These are phyloP conservation scores for Trichoderma arundinaceum DNA, from an alignment of 2,329 filamentous ascomycete species.

Conservation along the genomic window DNA sequence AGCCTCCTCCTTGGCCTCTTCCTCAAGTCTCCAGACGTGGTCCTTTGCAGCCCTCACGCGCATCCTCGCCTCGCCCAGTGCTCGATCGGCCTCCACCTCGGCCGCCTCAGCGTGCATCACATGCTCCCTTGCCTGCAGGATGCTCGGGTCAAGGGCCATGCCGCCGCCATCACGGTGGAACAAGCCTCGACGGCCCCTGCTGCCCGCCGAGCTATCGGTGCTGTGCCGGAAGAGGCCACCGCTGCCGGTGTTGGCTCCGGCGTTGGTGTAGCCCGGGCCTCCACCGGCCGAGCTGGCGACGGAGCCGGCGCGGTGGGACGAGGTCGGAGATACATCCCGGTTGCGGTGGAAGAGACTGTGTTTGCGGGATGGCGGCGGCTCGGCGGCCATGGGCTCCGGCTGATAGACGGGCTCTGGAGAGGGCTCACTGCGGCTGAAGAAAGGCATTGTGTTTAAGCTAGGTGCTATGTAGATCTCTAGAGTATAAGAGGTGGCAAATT, in stretches of 20 bases:
- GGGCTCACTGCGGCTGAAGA: constrained; percentile 43
- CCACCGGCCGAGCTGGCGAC: constrained; percentile 18
- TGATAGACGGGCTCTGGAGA: constrained; percentile 43
- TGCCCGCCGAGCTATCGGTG: constrained; percentile 26
- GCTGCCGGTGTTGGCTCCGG: constrained; percentile 21
- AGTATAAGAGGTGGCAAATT: constrained; percentile 10
- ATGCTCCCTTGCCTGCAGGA: constrained; percentile 65
- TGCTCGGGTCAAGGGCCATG: constrained; percentile 62
- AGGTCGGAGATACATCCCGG: constrained; percentile 38
- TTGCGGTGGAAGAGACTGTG: constrained; percentile 43
- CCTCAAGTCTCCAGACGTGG: constrained; percentile 66
- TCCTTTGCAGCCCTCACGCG: constrained; percentile 68
- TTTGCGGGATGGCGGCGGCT: constrained; percentile 13
- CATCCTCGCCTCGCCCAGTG: constrained; percentile 61
- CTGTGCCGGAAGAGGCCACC: constrained; percentile 32
- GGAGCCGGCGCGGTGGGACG: constrained; percentile 27
- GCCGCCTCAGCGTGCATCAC: constrained; percentile 67
- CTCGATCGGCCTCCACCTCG: constrained; percentile 69
- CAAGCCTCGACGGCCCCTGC: constrained; percentile 37
- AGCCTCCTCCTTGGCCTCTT: constrained; percentile 69
- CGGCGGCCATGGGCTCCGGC: constrained; percentile 38
- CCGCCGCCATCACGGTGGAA: constrained; percentile 53
- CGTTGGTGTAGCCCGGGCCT: constrained; percentile 6
- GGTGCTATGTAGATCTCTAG: not conserved
- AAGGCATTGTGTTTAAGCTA: constrained; percentile 38